Base-by-base conservation (phyloP, 352 stramenopile genomes). In the Vaucheria bursata region DNA sequence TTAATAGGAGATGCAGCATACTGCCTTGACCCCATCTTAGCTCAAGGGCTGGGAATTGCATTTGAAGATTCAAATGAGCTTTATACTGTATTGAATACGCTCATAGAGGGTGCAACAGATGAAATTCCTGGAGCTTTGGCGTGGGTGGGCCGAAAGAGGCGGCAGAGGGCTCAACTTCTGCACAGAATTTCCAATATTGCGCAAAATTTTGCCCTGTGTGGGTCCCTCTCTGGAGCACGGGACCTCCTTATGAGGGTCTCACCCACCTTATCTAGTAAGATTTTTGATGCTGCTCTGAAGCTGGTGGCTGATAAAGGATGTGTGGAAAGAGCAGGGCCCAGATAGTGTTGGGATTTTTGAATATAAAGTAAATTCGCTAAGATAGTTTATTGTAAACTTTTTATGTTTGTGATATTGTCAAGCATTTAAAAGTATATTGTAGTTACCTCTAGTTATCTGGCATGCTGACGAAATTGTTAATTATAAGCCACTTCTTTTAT, bases 61-160 rank as follows among this genome's bases (percentile, higher is more conserved):
- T 8, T 69, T 18, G 59, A 69, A 69, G 59, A 69, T 69, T 6
- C 59, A 69, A 6, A 38, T 69, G 59, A 69, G 34, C 59, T 69
- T 18, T 4, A 6, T 38, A 18, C 18, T 38, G 34, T 69, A 8
- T 8, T 69, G 4, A 38, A 69, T 29, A 69, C 59, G 6, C 59
- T 69, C 29, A 38, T 8, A 18, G 59, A 69, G 6, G 59, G 33
- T 38, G 59, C 4, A 5, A 69, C 29, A 34, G 4, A 69, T 38
- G 59, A 69, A 18, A 38, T 69, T 38, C 59, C 4, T 38, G 59
- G 18, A 8, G 59, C 59, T 6, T 38, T 18, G 4, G 59, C 4
- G 29, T 59, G 12, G 12, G 25, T 59, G 45, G 45, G 12, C 12
- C 12, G 25, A 25, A 12, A 25, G 45, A 12, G 45, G 45, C 45